These are phyloP conservation scores for Austropuccinia psidii DNA, from an alignment of 1,284 basidiomycete genomes.

Conservation along the genomic window DNA sequence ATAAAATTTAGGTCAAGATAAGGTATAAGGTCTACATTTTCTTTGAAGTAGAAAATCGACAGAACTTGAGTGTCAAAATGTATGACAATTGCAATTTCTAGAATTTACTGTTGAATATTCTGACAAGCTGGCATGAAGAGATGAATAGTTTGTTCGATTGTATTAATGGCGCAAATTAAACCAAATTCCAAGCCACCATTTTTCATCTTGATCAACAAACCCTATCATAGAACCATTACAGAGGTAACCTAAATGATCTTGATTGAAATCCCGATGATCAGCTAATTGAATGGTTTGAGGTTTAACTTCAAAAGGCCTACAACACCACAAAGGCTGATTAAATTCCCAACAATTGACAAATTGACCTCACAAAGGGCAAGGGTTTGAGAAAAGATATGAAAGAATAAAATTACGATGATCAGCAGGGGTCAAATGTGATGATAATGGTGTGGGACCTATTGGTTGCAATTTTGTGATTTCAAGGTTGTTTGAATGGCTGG, in stretches of 20 bases:
- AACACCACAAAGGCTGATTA: not conserved
- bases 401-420: constrained; percentile 17
- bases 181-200: constrained; percentile 13
- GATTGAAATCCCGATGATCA: constrained; percentile 22
- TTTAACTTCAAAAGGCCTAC: constrained; percentile 1
- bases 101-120: not conserved
- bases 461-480: not conserved
- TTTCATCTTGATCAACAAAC: not conserved
- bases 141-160: not conserved
- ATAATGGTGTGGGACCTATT: constrained; percentile 28
- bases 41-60: not conserved
- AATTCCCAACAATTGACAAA: constrained; percentile 18
- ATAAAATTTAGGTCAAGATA: not conserved
- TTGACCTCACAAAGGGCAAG: not conserved
- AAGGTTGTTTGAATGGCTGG: not conserved
- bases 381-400: constrained; percentile 18
- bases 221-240: constrained; percentile 1
- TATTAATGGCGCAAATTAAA: not conserved
- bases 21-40: too few relatives aligned
- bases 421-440: not conserved
- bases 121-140: constrained; percentile 10
- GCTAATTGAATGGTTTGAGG: not conserved
- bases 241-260: constrained; percentile 6
- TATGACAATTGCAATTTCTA: not conserved
- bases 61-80: constrained; percentile 10